A percentile compares a stretch with the other conserved stretches of the same genome.
Evolutionary conservation across 257 asterid genomes (phyloP).

Genomic region (Galeopsis tetrahit): DNA sequence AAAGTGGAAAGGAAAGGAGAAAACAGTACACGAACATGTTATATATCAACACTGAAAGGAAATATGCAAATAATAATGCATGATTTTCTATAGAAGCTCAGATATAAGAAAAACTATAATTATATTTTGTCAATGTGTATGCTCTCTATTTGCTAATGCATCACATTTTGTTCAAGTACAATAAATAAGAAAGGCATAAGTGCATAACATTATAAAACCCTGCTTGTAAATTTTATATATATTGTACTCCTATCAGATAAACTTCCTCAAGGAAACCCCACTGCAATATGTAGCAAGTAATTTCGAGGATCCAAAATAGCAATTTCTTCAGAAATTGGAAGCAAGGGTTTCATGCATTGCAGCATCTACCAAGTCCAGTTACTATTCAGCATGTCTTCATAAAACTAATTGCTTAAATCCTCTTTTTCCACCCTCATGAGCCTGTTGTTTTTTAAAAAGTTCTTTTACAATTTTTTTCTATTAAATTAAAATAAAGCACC

Average conservation of each 20-base stretch:
- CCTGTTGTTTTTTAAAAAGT: background rate
- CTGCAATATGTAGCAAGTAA: conserved; percentile 4
- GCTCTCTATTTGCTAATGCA: conserved; percentile 7
- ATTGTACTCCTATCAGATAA: background rate
- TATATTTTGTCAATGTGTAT: background rate
- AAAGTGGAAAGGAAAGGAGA: conserved; percentile 5
- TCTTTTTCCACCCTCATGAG: background rate
- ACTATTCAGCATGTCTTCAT: background rate
- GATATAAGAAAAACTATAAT: background rate
- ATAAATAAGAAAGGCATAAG: background rate
- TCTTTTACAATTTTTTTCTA: background rate
- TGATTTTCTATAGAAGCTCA: conserved; percentile 7
- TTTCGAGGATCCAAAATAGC: background rate
- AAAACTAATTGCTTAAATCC: conserved; percentile 12
- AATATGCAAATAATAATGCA: background rate
- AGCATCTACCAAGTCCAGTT: too few relatives aligned
- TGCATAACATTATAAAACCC: background rate
- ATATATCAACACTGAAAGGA: background rate
- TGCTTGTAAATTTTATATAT: background rate
- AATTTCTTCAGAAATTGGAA: conserved; percentile 15
- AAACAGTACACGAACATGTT: conserved; percentile 24
- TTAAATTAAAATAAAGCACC: conserved; percentile 13
- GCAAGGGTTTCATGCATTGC: background rate
- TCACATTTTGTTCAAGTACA: conserved; percentile 1
- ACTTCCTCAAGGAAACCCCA: conserved; percentile 17